A percentile compares a stretch with the other conserved stretches of the same genome.
Evolutionary conservation across 805 yeast genomes (phyloP).

Genomic region (Hanseniaspora singularis): DNA sequence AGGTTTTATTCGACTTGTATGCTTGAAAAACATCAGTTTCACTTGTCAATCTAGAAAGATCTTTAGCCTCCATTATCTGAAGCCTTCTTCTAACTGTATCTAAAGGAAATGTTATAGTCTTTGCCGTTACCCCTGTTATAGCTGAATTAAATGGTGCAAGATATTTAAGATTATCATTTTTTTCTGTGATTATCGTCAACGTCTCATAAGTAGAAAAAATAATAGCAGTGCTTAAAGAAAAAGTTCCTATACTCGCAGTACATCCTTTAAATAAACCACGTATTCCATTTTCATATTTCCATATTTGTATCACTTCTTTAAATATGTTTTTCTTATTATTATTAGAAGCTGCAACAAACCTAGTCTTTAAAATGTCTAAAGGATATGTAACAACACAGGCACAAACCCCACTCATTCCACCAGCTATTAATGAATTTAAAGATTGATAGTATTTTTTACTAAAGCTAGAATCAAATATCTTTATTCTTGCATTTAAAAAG

Average conservation of each 20-base stretch:
- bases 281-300: constrained; percentile 31
- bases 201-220: constrained; percentile 60
- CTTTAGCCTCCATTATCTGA: constrained; percentile 40
- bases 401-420: constrained; percentile 62
- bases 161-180: constrained; percentile 19
- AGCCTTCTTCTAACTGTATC: constrained; percentile 71
- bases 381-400: constrained; percentile 77
- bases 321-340: constrained; percentile 17
- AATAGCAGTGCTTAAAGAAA: constrained; percentile 60
- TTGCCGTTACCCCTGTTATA: constrained; percentile 64
- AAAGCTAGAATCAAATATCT: constrained; percentile 21
- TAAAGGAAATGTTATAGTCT: constrained; percentile 67
- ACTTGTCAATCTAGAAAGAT: constrained; percentile 19
- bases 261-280: constrained; percentile 41
- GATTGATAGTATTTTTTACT: constrained; percentile 18
- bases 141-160: constrained; percentile 54
- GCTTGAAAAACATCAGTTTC: constrained; percentile 19
- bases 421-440: constrained; percentile 41
- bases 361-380: constrained; percentile 75
- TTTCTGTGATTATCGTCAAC: constrained; percentile 31
- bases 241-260: constrained; percentile 42
- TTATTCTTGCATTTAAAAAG: constrained; percentile 36
- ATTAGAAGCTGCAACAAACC: constrained; percentile 58
- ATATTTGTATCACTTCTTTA: constrained; percentile 28
- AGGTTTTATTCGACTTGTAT: constrained; percentile 17